Evolutionary conservation across 371 early-diverging fungal species (phyloP).

Genomic region (Mortierella sp.): DNA sequence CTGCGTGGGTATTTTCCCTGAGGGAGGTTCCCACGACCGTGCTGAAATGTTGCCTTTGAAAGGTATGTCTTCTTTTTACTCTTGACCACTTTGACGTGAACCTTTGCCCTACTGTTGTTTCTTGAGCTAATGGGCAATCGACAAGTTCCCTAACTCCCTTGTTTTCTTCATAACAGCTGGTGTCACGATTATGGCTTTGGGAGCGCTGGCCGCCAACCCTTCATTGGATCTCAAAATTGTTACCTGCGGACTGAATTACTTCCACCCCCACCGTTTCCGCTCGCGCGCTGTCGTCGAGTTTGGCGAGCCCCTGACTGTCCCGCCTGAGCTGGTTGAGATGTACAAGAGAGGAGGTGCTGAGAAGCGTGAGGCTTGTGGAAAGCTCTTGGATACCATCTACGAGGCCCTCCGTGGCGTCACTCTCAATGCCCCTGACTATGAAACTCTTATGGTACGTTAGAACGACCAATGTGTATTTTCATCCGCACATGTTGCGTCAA

Average conservation of each 20-base stretch:
- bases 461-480: neutral
- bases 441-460: conserved; percentile 85
- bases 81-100: neutral
- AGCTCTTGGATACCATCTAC: conserved; percentile 82
- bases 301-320: conserved; percentile 90
- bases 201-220: conserved; percentile 92
- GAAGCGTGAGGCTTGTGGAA: conserved; percentile 85
- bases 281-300: conserved; percentile 97
- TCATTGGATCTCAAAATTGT: conserved; percentile 93
- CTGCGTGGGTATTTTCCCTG: conserved; percentile 98
- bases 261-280: conserved; percentile 96
- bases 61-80: conserved; percentile 58
- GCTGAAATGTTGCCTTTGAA: conserved; percentile 96
- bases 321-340: conserved; percentile 80
- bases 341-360: conserved; percentile 87
- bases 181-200: conserved; percentile 93
- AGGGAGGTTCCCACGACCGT: conserved; percentile 98
- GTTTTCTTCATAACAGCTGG: conserved; percentile 67
- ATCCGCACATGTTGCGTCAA: neutral
- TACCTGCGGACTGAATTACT: conserved; percentile 94
- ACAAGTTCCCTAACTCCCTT: neutral
- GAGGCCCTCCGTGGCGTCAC: conserved; percentile 91
- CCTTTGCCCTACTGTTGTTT: neutral
- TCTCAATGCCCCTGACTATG: conserved; percentile 94
- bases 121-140: neutral